Base-by-base conservation (phyloP, 129 eudicot genomes). In the Solidago caesia region DNA sequence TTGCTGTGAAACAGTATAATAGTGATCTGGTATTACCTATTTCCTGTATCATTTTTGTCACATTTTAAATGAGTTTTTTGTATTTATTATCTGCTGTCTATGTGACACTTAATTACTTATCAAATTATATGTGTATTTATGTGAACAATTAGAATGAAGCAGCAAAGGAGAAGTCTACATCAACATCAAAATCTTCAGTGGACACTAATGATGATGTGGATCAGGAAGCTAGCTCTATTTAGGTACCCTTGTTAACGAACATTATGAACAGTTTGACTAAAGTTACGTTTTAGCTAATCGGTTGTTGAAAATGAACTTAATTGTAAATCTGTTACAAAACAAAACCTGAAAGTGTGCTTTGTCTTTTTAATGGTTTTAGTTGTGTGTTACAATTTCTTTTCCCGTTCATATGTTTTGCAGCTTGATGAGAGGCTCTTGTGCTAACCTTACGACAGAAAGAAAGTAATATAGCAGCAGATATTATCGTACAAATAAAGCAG, bases 201-300 rank as follows among this genome's bases (percentile, higher is more conserved):
- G 88, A 81, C 64, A 69, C 76, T 58, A 60, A 72, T n/a, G 82
- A 82, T 75, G 86, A 72, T n/a, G 77, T 26, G 66, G 86, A 82
- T 70, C 74, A 79, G 62, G 89, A 82, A 66, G 86, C 84, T 66
- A 82, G 82, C 72, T 78, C 81, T 71, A 81, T 86, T 75, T 82
- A 82, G 82, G 80, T 77, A 80, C 5, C 7, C 5, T 26, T 77
- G 64, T 72, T 44, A 63, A 44, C 68, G 0, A 67, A 67, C 67
- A 3, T 5, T 15, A 7, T 7, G 33, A 67, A 27, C 2, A 3
- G 46, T 44, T 46, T 42, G 26, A 71, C 56, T 52, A 14, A 56
- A 42, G 13, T 13, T 44, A 48, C 4, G 65, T 8, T 72, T 71
- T 9, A 44, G 51, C 21, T 16, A 39, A 68, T 68, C 44, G 29